Base-by-base conservation (phyloP, 2,329 filamentous ascomycete genomes). In the Talaromyces amestolkiae region DNA sequence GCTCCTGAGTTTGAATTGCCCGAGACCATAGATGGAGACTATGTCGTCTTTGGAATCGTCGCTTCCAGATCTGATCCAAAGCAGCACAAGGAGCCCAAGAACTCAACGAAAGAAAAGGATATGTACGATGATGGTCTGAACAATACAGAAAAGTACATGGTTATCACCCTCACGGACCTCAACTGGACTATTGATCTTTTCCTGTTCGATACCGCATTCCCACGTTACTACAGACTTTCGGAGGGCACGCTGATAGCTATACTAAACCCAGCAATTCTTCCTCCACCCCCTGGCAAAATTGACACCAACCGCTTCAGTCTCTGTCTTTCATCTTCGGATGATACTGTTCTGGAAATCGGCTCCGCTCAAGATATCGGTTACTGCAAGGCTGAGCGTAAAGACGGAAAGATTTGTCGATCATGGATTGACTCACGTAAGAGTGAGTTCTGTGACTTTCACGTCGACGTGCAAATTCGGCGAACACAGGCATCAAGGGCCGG, bases 401-500 rank as follows among this genome's bases (percentile, higher is more conserved):
- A 97, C 74, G 94, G 95, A 45, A 85, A 91, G 65, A 80, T 85
- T 56, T 99, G 95, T 77, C 87, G 86, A 39, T 81, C 86, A 33
- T 99, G 95, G 95, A 84, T 99, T 66, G 94, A 99, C 76, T 87
- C 86, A 69, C 88, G 92, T 62, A 91, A 93, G 72, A 97, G 93
- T 0, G 89, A 96, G 71, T 92, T 91, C 75, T 99, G 95, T 79
- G 93, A 97, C 69, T 99, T 90, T 71, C 95, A 99, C 77, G 87
- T 96, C 70, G 93, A 96, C 71, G 82, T 92, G 31, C 89, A 92
- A 31, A 81, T 98, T 3, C 86, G 88, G 63, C 93, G 91, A 74
- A 86, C 87, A 73, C 83, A 86, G 35, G 82, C 86, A 11, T 82
- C 84, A 0, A 85, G 93, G 41, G 89, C 93, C 82, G 93, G 96